Evolutionary conservation across 805 yeast genomes (phyloP).

Genomic region (Suhomyces pyralidae): DNA sequence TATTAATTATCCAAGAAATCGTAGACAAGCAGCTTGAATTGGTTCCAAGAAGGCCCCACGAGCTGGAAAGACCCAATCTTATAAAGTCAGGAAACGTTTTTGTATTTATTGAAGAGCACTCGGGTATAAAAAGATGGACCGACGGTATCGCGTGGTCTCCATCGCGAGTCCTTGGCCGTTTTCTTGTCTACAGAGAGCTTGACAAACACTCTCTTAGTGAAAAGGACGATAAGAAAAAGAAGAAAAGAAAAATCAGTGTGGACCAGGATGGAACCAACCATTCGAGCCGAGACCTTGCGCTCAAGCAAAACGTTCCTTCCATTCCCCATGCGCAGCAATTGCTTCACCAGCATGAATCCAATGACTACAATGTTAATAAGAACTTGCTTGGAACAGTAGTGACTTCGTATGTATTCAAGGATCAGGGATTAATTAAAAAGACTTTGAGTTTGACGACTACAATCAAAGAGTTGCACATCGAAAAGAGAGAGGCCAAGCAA

Average conservation of each 20-base stretch:
- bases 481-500: constrained; percentile 28
- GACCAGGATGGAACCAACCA: constrained; percentile 10
- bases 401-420: constrained; percentile 62
- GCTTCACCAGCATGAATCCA: constrained; percentile 2
- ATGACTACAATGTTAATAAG: constrained; percentile 10
- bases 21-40: constrained; percentile 56
- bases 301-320: neutral
- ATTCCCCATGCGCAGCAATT: constrained; percentile 6
- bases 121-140: constrained; percentile 92
- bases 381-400: constrained; percentile 43
- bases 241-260: constrained; percentile 21
- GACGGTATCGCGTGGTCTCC: constrained; percentile 97
- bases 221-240: constrained; percentile 44
- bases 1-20: constrained; percentile 77
- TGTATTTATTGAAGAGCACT: constrained; percentile 76
- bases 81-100: constrained; percentile 79
- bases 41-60: constrained; percentile 79
- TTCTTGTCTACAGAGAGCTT: constrained; percentile 74
- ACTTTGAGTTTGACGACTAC: constrained; percentile 55
- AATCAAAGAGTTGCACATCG: constrained; percentile 25
- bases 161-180: constrained; percentile 80
- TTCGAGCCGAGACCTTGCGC: neutral
- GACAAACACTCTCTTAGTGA: constrained; percentile 40
- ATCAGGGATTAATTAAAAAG: constrained; percentile 76
- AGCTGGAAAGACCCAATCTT: constrained; percentile 62